Percentiles rank a stretch among this genome's conserved stretches.
Evolutionary conservation across 1,139 yeast genomes (phyloP).

Genomic region (Yamadazyma kanchanaburiensis): DNA sequence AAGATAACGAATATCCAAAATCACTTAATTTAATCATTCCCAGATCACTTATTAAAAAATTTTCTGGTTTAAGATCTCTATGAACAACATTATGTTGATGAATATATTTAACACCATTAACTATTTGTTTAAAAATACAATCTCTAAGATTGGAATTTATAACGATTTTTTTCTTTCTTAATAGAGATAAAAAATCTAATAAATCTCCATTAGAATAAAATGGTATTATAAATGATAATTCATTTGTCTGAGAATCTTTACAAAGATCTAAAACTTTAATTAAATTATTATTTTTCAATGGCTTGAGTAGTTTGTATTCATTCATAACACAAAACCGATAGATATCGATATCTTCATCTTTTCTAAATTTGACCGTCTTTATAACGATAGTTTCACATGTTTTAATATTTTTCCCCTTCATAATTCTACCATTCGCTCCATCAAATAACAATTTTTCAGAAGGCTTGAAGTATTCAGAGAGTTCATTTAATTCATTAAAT

Average conservation of each 20-base stretch:
- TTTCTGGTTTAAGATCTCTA: constrained; percentile 57
- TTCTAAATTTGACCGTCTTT: constrained; percentile 25
- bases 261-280: constrained; percentile 26
- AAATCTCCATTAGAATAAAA: constrained; percentile 48
- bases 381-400: constrained; percentile 22
- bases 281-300: constrained; percentile 27
- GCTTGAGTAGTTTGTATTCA: constrained; percentile 28
- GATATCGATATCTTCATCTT: constrained; percentile 13
- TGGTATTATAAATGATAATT: constrained; percentile 34
- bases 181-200: constrained; percentile 34
- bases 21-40: constrained; percentile 49
- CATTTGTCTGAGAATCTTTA: constrained; percentile 11
- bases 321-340: constrained; percentile 20
- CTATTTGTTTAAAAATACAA: constrained; percentile 44
- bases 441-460: constrained; percentile 32
- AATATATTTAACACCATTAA: constrained; percentile 42
- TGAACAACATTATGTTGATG: constrained; percentile 45
- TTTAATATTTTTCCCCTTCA: constrained; percentile 25
- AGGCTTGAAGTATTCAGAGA: constrained; percentile 5
- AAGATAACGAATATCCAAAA: constrained; percentile 48
- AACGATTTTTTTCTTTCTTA: constrained; percentile 31
- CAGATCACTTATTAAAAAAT: constrained; percentile 40
- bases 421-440: constrained; percentile 43
- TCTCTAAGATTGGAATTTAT: constrained; percentile 37
- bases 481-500: too few species aligned